Evolutionary conservation across 805 yeast species (phyloP).

Genomic region (Ogataea methanolica): DNA sequence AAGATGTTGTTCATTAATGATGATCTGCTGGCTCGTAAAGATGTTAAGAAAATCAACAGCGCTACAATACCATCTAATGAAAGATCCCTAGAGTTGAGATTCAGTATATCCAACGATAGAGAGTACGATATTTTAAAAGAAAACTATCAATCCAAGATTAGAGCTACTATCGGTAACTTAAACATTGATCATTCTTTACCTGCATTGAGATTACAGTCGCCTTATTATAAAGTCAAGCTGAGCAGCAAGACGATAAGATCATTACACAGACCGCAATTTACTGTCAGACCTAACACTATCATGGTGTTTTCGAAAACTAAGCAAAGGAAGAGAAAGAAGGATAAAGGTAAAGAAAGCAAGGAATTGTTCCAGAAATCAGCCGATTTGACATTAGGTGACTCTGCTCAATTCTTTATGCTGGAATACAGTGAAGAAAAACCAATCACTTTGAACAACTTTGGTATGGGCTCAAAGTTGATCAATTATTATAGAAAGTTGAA

Average conservation of each 20-base stretch:
- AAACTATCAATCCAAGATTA: conserved; percentile 85
- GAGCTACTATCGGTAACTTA: conserved; percentile 88
- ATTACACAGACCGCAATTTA: conserved; percentile 76
- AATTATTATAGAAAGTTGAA: conserved; percentile 85
- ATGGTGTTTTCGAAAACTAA: conserved; percentile 74
- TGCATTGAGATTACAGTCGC: conserved; percentile 81
- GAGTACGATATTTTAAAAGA: conserved; percentile 78
- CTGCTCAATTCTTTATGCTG: conserved; percentile 68
- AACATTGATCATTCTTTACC: conserved; percentile 89
- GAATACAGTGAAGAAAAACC: conserved; percentile 94
- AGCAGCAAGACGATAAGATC: conserved; percentile 64
- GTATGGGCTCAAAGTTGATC: conserved; percentile 92
- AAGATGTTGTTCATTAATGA: conserved; percentile 62
- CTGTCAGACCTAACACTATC: conserved; percentile 70
- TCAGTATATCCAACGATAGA: conserved; percentile 83
- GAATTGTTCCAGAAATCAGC: conserved; percentile 68
- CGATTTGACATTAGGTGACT: conserved; percentile 81
- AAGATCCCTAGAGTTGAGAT: conserved; percentile 51
- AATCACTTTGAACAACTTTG: conserved; percentile 74
- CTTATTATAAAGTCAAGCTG: conserved; percentile 79
- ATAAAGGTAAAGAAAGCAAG: conserved; percentile 73
- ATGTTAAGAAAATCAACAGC: conserved; percentile 14
- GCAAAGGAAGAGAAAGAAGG: conserved; percentile 80
- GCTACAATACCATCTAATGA: conserved; percentile 52
- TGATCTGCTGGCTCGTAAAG: conserved; percentile 6